A percentile compares a stretch with the other conserved stretches of the same genome.
phyloP scores from a whole-genome alignment of 1,139 yeast species.

The Geotrichum australiense region DNA sequence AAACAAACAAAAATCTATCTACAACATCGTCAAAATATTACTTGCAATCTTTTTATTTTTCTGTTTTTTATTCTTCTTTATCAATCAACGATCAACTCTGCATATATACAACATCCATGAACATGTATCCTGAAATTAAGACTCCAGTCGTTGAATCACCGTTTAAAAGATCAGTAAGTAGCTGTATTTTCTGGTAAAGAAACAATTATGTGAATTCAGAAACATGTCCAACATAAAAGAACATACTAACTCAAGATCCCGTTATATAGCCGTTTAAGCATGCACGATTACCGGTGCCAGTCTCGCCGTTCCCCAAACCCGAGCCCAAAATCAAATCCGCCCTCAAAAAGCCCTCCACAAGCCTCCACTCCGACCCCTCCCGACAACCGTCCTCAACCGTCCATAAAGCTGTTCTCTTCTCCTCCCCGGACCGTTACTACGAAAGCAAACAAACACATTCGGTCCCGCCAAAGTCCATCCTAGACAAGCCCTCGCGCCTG shows the following conservation, averaged over 20 bases:
- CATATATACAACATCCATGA: too few species aligned
- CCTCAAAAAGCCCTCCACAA: neutral
- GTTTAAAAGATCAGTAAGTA: constrained; percentile 1
- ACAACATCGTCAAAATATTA: too few species aligned
- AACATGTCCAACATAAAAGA: neutral
- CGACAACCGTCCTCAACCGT: too few species aligned
- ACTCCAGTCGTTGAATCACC: neutral
- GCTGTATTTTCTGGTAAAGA: neutral
- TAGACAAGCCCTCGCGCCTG: too few species aligned
- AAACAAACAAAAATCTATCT: too few species aligned
- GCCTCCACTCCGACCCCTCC: too few species aligned
- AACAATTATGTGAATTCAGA: neutral
- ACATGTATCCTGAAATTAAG: neutral
- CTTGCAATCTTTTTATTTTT: too few species aligned
- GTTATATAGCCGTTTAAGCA: constrained; percentile 14
- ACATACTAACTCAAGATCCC: neutral
- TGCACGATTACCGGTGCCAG: constrained; percentile 1
- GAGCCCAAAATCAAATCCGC: neutral
- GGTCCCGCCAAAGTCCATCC: neutral
- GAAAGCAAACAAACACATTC: neutral
- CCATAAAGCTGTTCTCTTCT: neutral
- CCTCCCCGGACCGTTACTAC: neutral
- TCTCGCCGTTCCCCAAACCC: neutral
- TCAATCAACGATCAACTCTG: too few species aligned
- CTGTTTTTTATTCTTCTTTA: too few species aligned